phyloP scores from a whole-genome alignment of 228 moss, liverwort and hornwort species.

The Sphagnum fallax region DNA sequence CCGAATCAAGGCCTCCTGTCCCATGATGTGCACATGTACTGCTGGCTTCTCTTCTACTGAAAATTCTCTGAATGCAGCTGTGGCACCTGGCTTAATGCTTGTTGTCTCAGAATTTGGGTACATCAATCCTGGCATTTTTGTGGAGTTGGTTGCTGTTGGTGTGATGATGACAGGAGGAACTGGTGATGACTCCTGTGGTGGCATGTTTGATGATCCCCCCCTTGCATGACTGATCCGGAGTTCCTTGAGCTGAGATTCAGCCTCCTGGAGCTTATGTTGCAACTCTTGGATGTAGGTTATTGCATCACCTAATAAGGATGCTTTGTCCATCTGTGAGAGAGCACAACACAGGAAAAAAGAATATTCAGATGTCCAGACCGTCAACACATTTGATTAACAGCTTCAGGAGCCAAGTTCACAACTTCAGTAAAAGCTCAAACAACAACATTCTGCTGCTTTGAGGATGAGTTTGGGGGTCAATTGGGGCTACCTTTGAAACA shows the following conservation, averaged over 20 bases:
- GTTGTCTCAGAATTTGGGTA: slow-evolving; percentile 30
- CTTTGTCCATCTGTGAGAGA: slow-evolving; percentile 66
- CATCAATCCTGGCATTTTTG: slow-evolving; percentile 12
- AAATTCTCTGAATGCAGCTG: slow-evolving; percentile 16
- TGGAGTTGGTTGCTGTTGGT: slow-evolving; percentile 14
- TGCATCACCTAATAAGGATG: slow-evolving; percentile 79
- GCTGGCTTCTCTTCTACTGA: slow-evolving; percentile 25
- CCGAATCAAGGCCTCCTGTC: slow-evolving; percentile 62
- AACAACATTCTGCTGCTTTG: too few species aligned
- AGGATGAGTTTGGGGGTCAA: too few species aligned
- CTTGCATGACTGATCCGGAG: slow-evolving; percentile 18
- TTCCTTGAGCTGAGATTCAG: slow-evolving; percentile 59
- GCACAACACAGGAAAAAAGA: too few species aligned
- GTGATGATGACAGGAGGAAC: slow-evolving; percentile 16
- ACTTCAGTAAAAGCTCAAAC: too few species aligned
- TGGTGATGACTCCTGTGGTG: slow-evolving; percentile 21
- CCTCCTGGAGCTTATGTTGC: slow-evolving; percentile 53
- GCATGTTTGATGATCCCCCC: slow-evolving; percentile 18
- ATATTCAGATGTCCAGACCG: too few species aligned
- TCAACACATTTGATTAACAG: too few species aligned
- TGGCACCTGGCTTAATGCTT: slow-evolving; percentile 12
- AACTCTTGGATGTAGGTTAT: slow-evolving; percentile 80
- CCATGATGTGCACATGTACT: slow-evolving; percentile 43
- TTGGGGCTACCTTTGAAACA: slow-evolving; percentile 57
- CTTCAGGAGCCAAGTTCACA: too few species aligned